Evolutionary conservation across 441 rosid species (phyloP).

Genomic region (Gossypium davidsonii): DNA sequence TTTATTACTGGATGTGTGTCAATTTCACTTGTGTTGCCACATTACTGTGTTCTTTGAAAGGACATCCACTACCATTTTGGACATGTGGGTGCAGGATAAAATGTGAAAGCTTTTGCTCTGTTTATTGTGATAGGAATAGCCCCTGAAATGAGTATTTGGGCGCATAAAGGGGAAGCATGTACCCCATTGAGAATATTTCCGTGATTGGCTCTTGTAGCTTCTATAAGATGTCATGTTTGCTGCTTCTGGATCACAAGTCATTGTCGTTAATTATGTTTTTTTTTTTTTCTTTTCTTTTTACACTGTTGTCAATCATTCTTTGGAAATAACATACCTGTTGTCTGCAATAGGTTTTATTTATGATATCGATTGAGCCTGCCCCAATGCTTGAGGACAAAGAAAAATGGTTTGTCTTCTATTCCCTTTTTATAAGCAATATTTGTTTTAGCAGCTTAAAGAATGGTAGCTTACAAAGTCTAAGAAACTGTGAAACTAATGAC

Average conservation of each 20-base stretch:
- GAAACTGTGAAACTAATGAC: background rate
- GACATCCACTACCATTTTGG: background rate
- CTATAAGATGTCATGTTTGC: background rate
- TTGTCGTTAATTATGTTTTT: background rate
- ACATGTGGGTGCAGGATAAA: conserved; percentile 2
- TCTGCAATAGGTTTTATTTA: conserved; percentile 78
- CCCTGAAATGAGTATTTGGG: conserved; percentile 5
- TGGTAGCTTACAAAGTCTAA: conserved; percentile 3
- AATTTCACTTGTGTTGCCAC: background rate
- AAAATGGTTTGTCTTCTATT: conserved; percentile 66
- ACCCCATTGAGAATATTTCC: background rate
- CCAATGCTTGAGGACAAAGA: conserved; percentile 99
- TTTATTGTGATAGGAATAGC: background rate
- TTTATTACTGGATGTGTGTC: background rate
- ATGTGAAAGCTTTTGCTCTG: background rate
- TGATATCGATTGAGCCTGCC: conserved; percentile 97
- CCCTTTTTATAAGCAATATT: conserved; percentile 18
- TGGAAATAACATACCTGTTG: conserved; percentile 22
- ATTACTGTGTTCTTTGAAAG: background rate
- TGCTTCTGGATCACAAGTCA: background rate
- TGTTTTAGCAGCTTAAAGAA: conserved; percentile 8
- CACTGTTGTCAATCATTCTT: background rate
- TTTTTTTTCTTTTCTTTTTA: background rate
- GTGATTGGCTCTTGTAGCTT: background rate
- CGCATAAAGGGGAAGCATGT: background rate